phyloP scores from a whole-genome alignment of 163 green algal species.

The Scenedesmus sp. region DNA sequence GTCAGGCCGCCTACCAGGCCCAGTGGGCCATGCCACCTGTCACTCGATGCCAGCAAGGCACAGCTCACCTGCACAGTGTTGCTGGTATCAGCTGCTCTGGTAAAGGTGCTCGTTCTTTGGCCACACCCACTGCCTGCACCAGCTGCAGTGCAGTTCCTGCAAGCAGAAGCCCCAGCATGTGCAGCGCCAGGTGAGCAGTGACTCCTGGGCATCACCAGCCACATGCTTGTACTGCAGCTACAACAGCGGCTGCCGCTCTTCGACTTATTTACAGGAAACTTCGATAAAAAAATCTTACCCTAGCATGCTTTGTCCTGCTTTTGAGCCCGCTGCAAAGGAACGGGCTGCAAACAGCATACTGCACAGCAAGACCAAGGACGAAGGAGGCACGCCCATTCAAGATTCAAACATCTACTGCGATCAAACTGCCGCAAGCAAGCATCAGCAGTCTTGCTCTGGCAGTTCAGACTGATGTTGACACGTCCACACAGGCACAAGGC shows the following conservation, averaged over 20 bases:
- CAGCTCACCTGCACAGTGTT: slow-evolving; percentile 21
- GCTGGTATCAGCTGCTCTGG: slow-evolving; percentile 21
- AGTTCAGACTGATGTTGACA: background rate
- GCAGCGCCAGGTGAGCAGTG: background rate
- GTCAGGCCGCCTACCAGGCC: too few relatives aligned
- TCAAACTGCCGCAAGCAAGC: background rate
- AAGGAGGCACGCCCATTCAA: background rate
- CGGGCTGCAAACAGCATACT: background rate
- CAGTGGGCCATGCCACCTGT: background rate
- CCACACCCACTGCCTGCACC: background rate
- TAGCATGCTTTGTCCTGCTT: background rate
- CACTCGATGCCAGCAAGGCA: background rate
- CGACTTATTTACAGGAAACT: too few relatives aligned
- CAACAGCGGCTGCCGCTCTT: background rate
- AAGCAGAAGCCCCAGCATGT: background rate
- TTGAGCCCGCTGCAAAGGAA: background rate
- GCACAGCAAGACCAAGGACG: background rate
- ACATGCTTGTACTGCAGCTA: slow-evolving; percentile 4
- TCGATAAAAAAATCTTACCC: background rate
- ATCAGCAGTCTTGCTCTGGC: background rate
- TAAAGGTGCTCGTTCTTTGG: background rate
- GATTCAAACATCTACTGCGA: background rate
- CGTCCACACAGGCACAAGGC: background rate
- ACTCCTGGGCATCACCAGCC: background rate
- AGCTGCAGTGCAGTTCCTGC: background rate